These are phyloP conservation scores for Neopestalotiopsis sp. DNA, from an alignment of 2,329 filamentous ascomycete species.

Conservation along the genomic window DNA sequence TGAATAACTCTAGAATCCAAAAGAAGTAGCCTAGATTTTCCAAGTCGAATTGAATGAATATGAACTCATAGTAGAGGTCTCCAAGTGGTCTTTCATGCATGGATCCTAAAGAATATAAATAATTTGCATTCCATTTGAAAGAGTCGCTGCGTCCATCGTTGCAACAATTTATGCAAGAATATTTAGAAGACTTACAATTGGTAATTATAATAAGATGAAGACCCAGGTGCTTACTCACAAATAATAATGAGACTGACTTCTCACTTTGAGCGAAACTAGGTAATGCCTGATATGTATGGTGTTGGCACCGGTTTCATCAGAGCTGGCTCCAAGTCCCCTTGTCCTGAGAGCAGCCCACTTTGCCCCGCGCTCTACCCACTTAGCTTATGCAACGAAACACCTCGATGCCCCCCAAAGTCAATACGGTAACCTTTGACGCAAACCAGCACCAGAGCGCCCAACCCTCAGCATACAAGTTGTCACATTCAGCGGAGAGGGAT, in stretches of 20 bases:
- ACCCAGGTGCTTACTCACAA: too few species aligned
- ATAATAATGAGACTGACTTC: not conserved
- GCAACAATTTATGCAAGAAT: too few species aligned
- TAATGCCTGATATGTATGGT: not conserved
- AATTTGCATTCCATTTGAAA: too few species aligned
- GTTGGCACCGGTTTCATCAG: not conserved
- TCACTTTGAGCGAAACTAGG: not conserved
- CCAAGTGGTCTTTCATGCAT: too few species aligned
- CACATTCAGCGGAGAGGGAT: not conserved
- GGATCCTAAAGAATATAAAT: too few species aligned
- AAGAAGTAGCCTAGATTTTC: too few species aligned
- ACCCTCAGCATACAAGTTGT: not conserved
- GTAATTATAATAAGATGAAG: too few species aligned
- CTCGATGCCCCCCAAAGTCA: slow-evolving; percentile 4
- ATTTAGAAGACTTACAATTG: too few species aligned
- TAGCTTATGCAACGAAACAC: slow-evolving; percentile 9
- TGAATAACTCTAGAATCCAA: too few species aligned
- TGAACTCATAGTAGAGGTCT: too few species aligned
- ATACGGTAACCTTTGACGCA: slow-evolving; percentile 10
- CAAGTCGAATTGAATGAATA: too few species aligned
- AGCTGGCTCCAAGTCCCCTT: not conserved
- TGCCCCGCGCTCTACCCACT: slow-evolving; percentile 20
- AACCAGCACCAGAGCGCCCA: slow-evolving; percentile 1
- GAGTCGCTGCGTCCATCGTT: too few species aligned
- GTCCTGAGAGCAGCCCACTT: slow-evolving; percentile 12